Percentiles rank a stretch among this genome's conserved stretches.
Conservation (phyloP, 176 grass and related monocot species). For the Cymbopogon citratus region DNA sequence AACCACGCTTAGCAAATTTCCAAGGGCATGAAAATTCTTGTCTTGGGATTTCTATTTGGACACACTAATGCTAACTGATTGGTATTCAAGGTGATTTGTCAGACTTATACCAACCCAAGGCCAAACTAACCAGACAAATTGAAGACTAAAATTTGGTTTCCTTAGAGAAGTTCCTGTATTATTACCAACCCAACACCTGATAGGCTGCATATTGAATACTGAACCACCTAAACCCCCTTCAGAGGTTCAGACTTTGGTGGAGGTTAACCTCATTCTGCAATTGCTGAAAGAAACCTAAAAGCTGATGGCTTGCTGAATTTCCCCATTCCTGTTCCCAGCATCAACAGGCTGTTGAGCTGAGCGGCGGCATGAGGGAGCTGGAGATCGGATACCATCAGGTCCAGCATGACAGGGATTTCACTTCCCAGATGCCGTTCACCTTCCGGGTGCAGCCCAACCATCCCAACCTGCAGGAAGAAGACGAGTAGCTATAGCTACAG, state of each 20-base stretch:
- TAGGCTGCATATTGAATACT: not conserved
- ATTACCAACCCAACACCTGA: not conserved
- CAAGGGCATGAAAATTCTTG: not conserved
- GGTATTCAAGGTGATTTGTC: not conserved
- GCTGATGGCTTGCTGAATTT: constrained; percentile 3
- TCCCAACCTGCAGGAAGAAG: constrained; percentile 78
- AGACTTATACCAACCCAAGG: not conserved
- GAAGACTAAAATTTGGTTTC: not conserved
- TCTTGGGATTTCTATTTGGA: not conserved
- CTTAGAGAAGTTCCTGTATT: not conserved
- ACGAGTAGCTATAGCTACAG: constrained; percentile 26
- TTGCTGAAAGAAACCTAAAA: constrained; percentile 5
- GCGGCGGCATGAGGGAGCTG: constrained; percentile 58
- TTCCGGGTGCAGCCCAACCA: constrained; percentile 88
- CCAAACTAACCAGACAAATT: not conserved
- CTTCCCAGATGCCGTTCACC: constrained; percentile 71
- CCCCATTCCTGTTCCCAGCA: constrained; percentile 31
- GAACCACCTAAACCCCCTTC: not conserved
- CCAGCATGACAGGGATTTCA: constrained; percentile 61
- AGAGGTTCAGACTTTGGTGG: not conserved
- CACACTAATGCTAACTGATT: not conserved
- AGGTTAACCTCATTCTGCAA: not conserved
- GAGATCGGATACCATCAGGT: constrained; percentile 64
- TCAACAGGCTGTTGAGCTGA: constrained; percentile 60
- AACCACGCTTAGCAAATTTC: not conserved